phyloP scores from a whole-genome alignment of 1,284 basidiomycete species.

The Boletus smithii region DNA sequence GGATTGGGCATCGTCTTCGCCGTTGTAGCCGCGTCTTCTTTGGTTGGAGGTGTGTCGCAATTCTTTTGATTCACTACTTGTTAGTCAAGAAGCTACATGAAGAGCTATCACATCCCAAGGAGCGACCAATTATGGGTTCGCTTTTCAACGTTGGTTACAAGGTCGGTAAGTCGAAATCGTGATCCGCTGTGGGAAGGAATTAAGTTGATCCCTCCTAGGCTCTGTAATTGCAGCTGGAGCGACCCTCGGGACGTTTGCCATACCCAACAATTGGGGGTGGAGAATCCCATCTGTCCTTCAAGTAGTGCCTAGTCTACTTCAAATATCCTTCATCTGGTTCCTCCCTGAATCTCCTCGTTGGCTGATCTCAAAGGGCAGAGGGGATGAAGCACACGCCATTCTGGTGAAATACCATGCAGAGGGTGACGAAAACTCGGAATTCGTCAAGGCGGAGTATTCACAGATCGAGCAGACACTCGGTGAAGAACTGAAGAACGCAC shows the following conservation, averaged over 20 bases:
- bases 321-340: conserved; percentile 46
- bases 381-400: conserved; percentile 33
- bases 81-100: not conserved
- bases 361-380: conserved; percentile 50
- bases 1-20: conserved; percentile 10
- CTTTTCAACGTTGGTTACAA: conserved; percentile 9
- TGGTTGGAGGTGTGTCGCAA: conserved; percentile 15
- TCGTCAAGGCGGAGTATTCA: conserved; percentile 18
- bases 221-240: conserved; percentile 25
- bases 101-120: conserved; percentile 23
- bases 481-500: conserved; percentile 6
- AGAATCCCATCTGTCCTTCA: conserved; percentile 40
- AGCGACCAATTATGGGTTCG: conserved; percentile 11
- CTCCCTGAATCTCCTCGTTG: conserved; percentile 61
- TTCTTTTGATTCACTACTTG: not conserved
- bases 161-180: conserved; percentile 5
- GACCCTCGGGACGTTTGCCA: conserved; percentile 48
- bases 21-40: conserved; percentile 15
- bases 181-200: not conserved
- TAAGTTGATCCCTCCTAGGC: conserved; percentile 5
- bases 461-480: conserved; percentile 32
- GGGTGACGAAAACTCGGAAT: conserved; percentile 15
- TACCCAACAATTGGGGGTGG: conserved; percentile 45
- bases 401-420: conserved; percentile 22
- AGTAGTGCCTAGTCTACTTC: conserved; percentile 44